Evolutionary conservation across 129 eudicot genomes (phyloP), one percentile per base, ranked within the genome.

Genomic region (Lonicera japonica): DNA sequence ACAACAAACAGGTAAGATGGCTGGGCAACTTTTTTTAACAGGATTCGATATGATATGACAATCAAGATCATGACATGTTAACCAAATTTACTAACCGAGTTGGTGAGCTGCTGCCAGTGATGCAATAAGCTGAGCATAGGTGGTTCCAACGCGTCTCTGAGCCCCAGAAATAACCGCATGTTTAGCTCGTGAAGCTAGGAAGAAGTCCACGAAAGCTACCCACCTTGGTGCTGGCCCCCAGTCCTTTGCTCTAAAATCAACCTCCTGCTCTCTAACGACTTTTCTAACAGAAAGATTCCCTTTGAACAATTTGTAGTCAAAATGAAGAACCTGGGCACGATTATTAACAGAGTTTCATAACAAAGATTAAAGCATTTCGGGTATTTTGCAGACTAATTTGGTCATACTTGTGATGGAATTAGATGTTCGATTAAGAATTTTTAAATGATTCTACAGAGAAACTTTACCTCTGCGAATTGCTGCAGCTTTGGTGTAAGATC

Each of bases 161-260:
- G 87, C 92, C 23, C 84, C 92, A 0, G 84, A 70, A 13, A 84
- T 65, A 61, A 80, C 87, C 18, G 84, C 82, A 11, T 77, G 80
- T 40, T 80, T 74, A 6, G 92, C 84, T 0, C 82, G 75, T 23
- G 92, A 75, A 24, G 92, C 92, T 18, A 84, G 63, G 66, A 80
- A 84, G 62, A 84, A 84, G 68, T 80, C 92, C 18, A 84, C 92
- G 50, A 80, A 84, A 10, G 92, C 84, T 68, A 84, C 92, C 92
- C 92, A 84, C 17, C 92, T 78, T 17, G 91, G 92, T 36, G 91
- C 87, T 0, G 91, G 91, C 51, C 91, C 91, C 91, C 91, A 84
- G 58, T 84, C 87, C 71, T 66, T 84, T 58, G 51, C 76, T 75
- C 91, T 66, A 61, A 77, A 84, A 11, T 69, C 73, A 16, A 64